Conservation (phyloP, 2,329 filamentous ascomycete genomes). For the Trichoderma semiorbis region DNA sequence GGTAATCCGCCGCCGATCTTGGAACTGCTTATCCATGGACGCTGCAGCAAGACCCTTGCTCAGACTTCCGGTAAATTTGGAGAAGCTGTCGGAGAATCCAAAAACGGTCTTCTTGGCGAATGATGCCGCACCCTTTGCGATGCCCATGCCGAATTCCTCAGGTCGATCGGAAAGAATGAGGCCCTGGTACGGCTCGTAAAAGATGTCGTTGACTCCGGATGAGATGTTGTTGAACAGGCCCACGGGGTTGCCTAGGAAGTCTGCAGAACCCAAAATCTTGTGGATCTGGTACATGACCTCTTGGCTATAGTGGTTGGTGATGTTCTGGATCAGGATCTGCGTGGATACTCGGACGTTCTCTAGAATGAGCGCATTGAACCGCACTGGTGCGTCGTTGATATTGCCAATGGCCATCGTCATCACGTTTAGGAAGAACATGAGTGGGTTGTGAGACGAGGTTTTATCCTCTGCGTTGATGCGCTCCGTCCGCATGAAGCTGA, state of each 20-base stretch:
- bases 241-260: constrained; percentile 96
- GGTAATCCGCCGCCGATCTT: constrained; percentile 91
- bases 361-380: constrained; percentile 87
- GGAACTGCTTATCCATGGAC: constrained; percentile 97
- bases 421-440: constrained; percentile 99
- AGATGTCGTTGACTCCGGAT: constrained; percentile 95
- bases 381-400: constrained; percentile 94
- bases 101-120: constrained; percentile 99
- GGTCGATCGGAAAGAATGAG: constrained; percentile 94
- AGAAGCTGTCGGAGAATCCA: constrained; percentile 94
- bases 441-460: constrained; percentile 80
- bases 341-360: constrained; percentile 94
- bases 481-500: constrained; percentile 96
- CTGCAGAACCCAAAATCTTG: constrained; percentile 93
- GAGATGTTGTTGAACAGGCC: constrained; percentile 98
- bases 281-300: constrained; percentile 95
- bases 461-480: constrained; percentile 95
- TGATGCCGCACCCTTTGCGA: constrained; percentile 92
- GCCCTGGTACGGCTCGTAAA: constrained; percentile 98
- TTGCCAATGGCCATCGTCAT: constrained; percentile 99
- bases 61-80: constrained; percentile 95
- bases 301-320: constrained; percentile 94
- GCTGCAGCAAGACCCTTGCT: constrained; percentile 94
- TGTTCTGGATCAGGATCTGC: constrained; percentile 75
- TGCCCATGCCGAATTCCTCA: constrained; percentile 90